A percentile compares a stretch with the other conserved stretches of the same genome.
Evolutionary conservation across 306 rosid species (phyloP).

Genomic region (Cucumis cinereus): DNA sequence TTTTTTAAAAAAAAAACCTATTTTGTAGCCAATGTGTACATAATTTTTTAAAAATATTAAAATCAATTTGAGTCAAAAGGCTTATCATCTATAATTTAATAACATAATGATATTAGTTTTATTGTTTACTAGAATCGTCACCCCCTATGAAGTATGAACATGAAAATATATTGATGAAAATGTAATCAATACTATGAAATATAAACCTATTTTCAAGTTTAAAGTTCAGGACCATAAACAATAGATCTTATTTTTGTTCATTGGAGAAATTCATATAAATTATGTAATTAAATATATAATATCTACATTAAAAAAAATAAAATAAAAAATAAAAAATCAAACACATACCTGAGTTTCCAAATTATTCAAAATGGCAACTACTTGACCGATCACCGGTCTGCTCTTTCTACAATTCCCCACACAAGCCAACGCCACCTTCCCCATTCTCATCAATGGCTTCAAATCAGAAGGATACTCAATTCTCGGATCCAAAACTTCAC

Average conservation of each 20-base stretch:
- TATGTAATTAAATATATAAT: not conserved
- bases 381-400: constrained; percentile 63
- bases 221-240: not conserved
- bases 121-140: too few relatives aligned
- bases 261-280: not conserved
- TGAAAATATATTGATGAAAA: too few relatives aligned
- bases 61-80: too few relatives aligned
- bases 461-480: constrained; percentile 34
- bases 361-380: constrained; percentile 53
- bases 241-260: not conserved
- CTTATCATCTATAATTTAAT: too few relatives aligned
- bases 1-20: too few relatives aligned
- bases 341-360: constrained; percentile 34
- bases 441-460: constrained; percentile 42
- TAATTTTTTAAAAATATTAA: too few relatives aligned
- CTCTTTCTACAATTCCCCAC: constrained; percentile 63
- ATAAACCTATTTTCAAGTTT: not conserved
- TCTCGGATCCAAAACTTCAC: constrained; percentile 57
- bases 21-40: too few relatives aligned
- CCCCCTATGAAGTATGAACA: too few relatives aligned
- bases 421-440: constrained; percentile 80
- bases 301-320: not conserved
- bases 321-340: not conserved
- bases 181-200: too few relatives aligned
- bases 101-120: too few relatives aligned